Evolutionary conservation across 306 rosid genomes (phyloP).

Genomic region (Corylus americana): DNA sequence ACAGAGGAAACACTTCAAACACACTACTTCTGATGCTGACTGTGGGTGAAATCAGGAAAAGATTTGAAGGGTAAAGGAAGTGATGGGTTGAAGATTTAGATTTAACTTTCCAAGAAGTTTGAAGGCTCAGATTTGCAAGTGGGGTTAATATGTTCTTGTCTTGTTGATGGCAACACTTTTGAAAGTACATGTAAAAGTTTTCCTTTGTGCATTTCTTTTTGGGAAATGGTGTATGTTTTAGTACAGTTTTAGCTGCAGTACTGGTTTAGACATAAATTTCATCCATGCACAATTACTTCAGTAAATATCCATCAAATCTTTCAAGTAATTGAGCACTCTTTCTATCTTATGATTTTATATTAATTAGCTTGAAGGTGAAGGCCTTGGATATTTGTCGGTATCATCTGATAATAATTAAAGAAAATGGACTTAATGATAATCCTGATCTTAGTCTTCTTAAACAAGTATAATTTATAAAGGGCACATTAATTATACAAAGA

Average conservation of each 20-base stretch:
- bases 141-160: conserved; percentile 8
- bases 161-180: conserved; percentile 14
- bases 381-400: conserved; percentile 22
- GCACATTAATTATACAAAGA: not conserved
- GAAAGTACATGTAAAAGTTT: conserved; percentile 29
- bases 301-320: not conserved
- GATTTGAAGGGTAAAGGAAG: conserved; percentile 30
- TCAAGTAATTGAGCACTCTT: conserved; percentile 4
- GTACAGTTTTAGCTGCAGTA: conserved; percentile 30
- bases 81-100: conserved; percentile 25
- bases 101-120: not conserved
- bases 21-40: conserved; percentile 59
- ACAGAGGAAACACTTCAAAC: conserved; percentile 37
- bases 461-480: not conserved
- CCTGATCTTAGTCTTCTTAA: conserved; percentile 18
- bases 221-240: conserved; percentile 35
- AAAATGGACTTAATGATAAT: not conserved
- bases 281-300: not conserved
- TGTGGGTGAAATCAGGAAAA: conserved; percentile 33
- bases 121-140: not conserved
- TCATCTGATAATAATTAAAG: not conserved
- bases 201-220: conserved; percentile 32
- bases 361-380: conserved; percentile 1
- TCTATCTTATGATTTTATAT: not conserved
- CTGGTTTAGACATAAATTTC: conserved; percentile 6